Conservation (phyloP, 306 rosid genomes). For the Castanea crenata region DNA sequence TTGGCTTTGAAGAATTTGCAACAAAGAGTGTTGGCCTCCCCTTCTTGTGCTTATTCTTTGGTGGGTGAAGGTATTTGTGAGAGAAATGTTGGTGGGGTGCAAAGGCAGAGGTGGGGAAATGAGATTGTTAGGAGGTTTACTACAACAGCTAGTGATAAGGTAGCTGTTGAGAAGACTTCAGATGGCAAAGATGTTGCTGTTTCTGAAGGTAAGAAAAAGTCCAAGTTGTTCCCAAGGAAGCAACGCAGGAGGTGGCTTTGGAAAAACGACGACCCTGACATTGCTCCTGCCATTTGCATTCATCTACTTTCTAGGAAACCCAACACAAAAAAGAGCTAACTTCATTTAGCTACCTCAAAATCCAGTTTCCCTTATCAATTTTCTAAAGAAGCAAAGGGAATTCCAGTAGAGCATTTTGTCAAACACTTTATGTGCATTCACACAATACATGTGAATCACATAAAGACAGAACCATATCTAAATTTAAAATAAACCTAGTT, state of each 20-base stretch:
- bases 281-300: conserved; percentile 30
- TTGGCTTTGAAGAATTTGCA: conserved; percentile 54
- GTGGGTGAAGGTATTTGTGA: conserved; percentile 5
- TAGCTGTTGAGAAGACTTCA: conserved; percentile 22
- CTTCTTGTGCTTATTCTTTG: conserved; percentile 19
- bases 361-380: too few species aligned
- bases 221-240: conserved; percentile 47
- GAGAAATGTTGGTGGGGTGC: conserved; percentile 6
- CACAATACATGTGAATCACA: too few species aligned
- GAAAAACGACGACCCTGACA: conserved; percentile 38
- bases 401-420: too few species aligned
- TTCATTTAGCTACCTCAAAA: too few species aligned
- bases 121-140: conserved; percentile 37
- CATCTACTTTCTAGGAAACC: too few species aligned
- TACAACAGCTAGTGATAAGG: conserved; percentile 35
- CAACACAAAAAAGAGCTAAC: too few species aligned
- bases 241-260: conserved; percentile 46
- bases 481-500: too few species aligned
- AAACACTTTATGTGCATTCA: too few species aligned
- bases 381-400: too few species aligned
- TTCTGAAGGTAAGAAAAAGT: conserved; percentile 31
- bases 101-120: conserved; percentile 25
- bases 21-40: conserved; percentile 35
- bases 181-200: conserved; percentile 47
- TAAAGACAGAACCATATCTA: too few species aligned